phyloP scores from a whole-genome alignment of 805 yeast species.

The Candida endomychidarum region DNA sequence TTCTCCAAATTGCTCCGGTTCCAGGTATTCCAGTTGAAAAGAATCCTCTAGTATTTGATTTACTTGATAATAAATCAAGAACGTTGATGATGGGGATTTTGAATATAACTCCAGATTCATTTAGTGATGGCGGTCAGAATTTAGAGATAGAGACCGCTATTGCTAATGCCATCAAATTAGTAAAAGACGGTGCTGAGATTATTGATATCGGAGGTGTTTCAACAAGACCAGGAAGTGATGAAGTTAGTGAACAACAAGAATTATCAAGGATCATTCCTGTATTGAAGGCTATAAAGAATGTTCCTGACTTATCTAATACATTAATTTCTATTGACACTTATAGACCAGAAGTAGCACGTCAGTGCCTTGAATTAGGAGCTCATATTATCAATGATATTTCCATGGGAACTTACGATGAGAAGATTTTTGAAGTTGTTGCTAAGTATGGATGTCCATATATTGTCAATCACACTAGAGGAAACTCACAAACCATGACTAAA shows the following conservation, averaged over 20 bases:
- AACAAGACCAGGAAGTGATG: constrained; percentile 80
- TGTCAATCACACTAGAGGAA: constrained; percentile 83
- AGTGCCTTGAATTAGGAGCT: constrained; percentile 72
- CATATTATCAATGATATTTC: constrained; percentile 91
- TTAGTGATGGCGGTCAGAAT: constrained; percentile 78
- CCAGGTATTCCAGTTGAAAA: constrained; percentile 16
- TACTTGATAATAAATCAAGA: constrained; percentile 38
- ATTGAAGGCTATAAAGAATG: constrained; percentile 55
- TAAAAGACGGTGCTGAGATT: constrained; percentile 64
- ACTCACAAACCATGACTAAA: constrained; percentile 67
- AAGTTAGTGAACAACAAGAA: constrained; percentile 66
- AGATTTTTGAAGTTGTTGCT: constrained; percentile 69
- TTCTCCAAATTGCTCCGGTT: constrained; percentile 54
- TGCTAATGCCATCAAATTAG: constrained; percentile 47
- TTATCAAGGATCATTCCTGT: constrained; percentile 68
- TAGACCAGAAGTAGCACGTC: constrained; percentile 69
- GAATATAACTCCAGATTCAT: constrained; percentile 92
- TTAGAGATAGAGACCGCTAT: constrained; percentile 42
- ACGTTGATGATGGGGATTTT: constrained; percentile 85
- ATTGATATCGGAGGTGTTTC: constrained; percentile 95
- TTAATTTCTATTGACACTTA: constrained; percentile 88
- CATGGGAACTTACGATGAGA: constrained; percentile 68
- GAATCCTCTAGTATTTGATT: constrained; percentile 42
- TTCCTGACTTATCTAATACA: constrained; percentile 37
- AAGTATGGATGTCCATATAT: constrained; percentile 72